Base-by-base conservation (phyloP, 257 asterid species). In the Solanum infundibuliforme region DNA sequence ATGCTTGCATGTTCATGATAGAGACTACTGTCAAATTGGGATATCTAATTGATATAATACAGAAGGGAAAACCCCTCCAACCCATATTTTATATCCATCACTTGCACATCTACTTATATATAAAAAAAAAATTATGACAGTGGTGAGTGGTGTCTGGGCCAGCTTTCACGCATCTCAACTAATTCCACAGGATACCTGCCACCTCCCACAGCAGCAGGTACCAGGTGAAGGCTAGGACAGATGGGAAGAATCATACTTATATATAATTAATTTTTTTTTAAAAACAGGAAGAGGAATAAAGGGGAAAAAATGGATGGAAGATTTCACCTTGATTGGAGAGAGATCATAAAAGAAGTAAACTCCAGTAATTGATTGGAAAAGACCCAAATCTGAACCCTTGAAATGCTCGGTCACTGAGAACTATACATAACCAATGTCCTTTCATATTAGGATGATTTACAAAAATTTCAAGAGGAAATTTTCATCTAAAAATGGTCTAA, bases 321-420 rank as follows among this genome's bases (percentile, higher is more conserved):
- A 52, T 73, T 92, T 87, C 66, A 95, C 99, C 99, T 94, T 94
- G 87, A 97, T 97, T 66, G 99, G 99, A 89, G 99, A 96, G 90
- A 95, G 96, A 87, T 97, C 99, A 88, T 96, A 97, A 87, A 90
- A 94, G 95, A 97, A 96, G 98, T 92, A 95, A 89, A 96, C 98
- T 83, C 99, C 99, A 11, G 98, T 98, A 87, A 90, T 92, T 62
- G 98, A 85, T 86, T 93, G 92, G 88, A 91, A 90, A 71, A 32
- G 93, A 88, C 95, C 98, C 87, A 41, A 76, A 68, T 96, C 97
- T 34, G 95, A 58, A 89, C 89, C 90, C 93, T 93, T 97, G 91
- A 90, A 97, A 93, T 96, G 98, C 89, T 97, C 98, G 0, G 99
- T 97, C 86, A 95, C 99, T n/a, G 99, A 97, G 94, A 97, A 97